These are phyloP conservation scores for Datura wrightii DNA, from an alignment of 257 asterid genomes.

Conservation along the genomic window DNA sequence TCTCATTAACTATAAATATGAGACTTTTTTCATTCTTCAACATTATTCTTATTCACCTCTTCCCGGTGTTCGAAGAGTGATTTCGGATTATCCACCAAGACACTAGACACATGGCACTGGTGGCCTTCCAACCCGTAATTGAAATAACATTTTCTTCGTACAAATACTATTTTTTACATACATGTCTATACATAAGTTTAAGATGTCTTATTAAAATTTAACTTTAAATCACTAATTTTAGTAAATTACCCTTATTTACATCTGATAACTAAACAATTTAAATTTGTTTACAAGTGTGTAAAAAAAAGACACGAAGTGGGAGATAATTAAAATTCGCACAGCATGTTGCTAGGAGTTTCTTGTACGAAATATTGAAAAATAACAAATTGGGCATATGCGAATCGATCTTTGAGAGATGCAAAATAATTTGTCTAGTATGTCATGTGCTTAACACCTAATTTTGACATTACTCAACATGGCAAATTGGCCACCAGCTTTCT, in stretches of 20 bases:
- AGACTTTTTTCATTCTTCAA: too few relatives aligned
- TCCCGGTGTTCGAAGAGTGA: too few relatives aligned
- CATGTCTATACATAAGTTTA: too few relatives aligned
- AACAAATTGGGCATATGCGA: slow-evolving; percentile 10
- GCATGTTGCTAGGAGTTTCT: neutral
- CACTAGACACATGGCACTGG: too few relatives aligned
- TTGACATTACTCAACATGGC: slow-evolving; percentile 21
- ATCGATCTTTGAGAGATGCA: neutral
- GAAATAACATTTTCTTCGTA: too few relatives aligned
- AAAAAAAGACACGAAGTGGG: neutral
- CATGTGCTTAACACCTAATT: slow-evolving; percentile 22
- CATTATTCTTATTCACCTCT: too few relatives aligned
- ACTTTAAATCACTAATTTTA: neutral
- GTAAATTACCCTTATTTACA: neutral
- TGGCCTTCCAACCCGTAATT: too few relatives aligned
- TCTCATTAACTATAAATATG: too few relatives aligned
- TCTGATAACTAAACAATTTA: neutral
- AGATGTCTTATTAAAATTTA: neutral
- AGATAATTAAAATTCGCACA: neutral
- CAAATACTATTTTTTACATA: too few relatives aligned
- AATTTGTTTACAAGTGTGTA: neutral
- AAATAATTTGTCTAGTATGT: neutral
- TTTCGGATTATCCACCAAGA: too few relatives aligned
- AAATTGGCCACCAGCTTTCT: neutral
- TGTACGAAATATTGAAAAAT: neutral